Base-by-base conservation (phyloP, 345 rosid species). In the Turnera subulata region DNA sequence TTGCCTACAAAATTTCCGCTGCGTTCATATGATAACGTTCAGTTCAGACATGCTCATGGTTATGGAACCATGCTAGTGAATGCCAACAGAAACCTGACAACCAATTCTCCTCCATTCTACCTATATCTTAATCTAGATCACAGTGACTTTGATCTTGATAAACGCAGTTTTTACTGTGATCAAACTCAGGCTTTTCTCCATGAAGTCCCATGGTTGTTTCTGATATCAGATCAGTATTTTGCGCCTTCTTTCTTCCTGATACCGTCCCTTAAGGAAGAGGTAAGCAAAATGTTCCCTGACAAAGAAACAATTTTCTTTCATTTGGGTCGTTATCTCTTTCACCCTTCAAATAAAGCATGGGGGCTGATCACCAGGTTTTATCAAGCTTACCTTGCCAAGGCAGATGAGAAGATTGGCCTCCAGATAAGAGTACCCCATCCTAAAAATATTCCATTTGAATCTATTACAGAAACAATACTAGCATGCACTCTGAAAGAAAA, bases 171-270 rank as follows among this genome's bases (percentile, higher is more conserved):
- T 47, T 50, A 55, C 62, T 50, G 67, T 11, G 44, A 69, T 38
- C 40, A 51, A 45, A 58, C 23, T 11, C 68, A 57, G 19, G 32
- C 37, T 25, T 37, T 56, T 25, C 59, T 69, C 59, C 53, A 0
- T 16, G 38, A 57, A 16, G 53, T 52, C 29, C 64, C 73, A 4
- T 62, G 67, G 73, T 17, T 69, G 25, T 26, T 50, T 46, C 55
- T 69, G 44, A 21, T 32, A 26, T 69, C 73, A 2, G 73, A 69
- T 11, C 73, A 69, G 45, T 69, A 69, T 38, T 57, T 62, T 24
- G 44, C 32, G 33, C 73, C 73, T 15, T 62, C 62, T 52, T 53
- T 62, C 29, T 69, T 62, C 62, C 11, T 69, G 55, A 57, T 37
- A 21, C 35, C 51, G 6, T 43, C 53, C 17, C 56, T 68, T 25